phyloP scores from a whole-genome alignment of 352 stramenopile species.

The Nothophytophthora sp. region DNA sequence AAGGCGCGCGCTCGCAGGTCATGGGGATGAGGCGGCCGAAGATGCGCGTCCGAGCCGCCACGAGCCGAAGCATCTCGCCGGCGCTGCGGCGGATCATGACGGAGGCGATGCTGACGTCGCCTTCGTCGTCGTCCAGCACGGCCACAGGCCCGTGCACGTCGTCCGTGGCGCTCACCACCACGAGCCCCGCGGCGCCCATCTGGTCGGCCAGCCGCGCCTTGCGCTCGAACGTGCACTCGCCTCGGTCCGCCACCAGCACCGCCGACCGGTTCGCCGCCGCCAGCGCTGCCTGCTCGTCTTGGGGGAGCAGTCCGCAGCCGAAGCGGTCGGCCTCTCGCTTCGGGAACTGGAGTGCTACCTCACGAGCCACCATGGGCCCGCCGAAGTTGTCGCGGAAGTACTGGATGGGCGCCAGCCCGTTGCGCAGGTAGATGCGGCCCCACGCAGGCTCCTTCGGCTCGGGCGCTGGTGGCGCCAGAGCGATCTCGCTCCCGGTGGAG shows the following conservation, averaged over 20 bases:
- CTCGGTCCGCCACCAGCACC: constrained; percentile 57
- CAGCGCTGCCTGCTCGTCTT: constrained; percentile 30
- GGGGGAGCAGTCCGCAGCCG: constrained; percentile 41
- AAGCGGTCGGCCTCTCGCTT: constrained; percentile 30
- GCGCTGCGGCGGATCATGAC: constrained; percentile 64
- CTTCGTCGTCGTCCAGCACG: constrained; percentile 34
- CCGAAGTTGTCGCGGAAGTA: constrained; percentile 71
- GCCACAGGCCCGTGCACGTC: constrained; percentile 42
- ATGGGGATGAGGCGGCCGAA: constrained; percentile 60
- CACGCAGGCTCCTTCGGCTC: constrained; percentile 38
- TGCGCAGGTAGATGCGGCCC: constrained; percentile 70
- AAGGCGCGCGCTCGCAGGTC: constrained; percentile 49
- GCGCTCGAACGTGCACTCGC: constrained; percentile 64
- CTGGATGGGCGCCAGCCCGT: constrained; percentile 64
- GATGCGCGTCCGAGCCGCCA: constrained; percentile 23
- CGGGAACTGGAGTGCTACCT: constrained; percentile 55
- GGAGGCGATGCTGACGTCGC: constrained; percentile 47
- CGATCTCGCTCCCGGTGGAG: background rate
- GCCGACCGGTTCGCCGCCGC: constrained; percentile 30
- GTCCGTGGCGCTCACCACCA: constrained; percentile 55
- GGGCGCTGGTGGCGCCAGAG: background rate
- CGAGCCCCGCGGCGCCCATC: constrained; percentile 45
- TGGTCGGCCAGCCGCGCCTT: constrained; percentile 54
- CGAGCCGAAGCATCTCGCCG: constrained; percentile 45
- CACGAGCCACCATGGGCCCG: constrained; percentile 34